Base-by-base conservation (phyloP, 2,329 filamentous ascomycete genomes). In the Aspergillus novofumigatus region DNA sequence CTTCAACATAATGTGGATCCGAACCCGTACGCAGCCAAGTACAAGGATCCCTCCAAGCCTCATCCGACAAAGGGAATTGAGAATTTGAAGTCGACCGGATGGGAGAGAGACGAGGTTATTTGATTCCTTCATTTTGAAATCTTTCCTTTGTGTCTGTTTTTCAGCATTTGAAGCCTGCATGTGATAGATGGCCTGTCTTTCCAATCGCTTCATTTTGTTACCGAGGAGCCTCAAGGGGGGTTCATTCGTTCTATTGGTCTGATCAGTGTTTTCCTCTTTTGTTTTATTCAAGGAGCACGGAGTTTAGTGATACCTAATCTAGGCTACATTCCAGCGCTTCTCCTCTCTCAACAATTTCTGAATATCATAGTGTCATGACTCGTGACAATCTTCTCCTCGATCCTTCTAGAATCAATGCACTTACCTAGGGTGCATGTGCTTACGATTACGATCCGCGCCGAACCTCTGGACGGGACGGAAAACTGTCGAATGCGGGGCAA, bases 1-100 rank as follows among this genome's bases (percentile, higher is more conserved):
- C 80, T 99, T 57, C 80, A 96, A 65, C 91, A 94, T 71, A 86
- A 85, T 53, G 81, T 86, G 35, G 94, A 99, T 69, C 92, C 93
- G 1, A 99, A 99, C 69, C 94, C 94, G 2, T 99, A 94, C 69
- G 88, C 91, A 49, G 90, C 87, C 73, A 82, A 86, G 65, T 97
- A 93, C 79, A 91, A 89, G 74, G 85, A 91, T 60, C 78, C 79
- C 14, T 77, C 78, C 4, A 79, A 80, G 60, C 83, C 85, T 25
- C 91, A 93, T 63, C 90, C 88, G 3, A 84, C 85, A 0, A 89
- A 89, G 73, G 85, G 83, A 1, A 81, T 89, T 56, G 79, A 82
- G 53, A 82, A 86, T 49, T 83, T 83, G 62, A 83, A 86, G 70
- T 81, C 88, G 0, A 80, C 80, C 0, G 94, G 94, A 0, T 99